A percentile compares a stretch with the other conserved stretches of the same genome.
Conservation (phyloP, 2,329 filamentous ascomycete species). For the Colletotrichum sojae region DNA sequence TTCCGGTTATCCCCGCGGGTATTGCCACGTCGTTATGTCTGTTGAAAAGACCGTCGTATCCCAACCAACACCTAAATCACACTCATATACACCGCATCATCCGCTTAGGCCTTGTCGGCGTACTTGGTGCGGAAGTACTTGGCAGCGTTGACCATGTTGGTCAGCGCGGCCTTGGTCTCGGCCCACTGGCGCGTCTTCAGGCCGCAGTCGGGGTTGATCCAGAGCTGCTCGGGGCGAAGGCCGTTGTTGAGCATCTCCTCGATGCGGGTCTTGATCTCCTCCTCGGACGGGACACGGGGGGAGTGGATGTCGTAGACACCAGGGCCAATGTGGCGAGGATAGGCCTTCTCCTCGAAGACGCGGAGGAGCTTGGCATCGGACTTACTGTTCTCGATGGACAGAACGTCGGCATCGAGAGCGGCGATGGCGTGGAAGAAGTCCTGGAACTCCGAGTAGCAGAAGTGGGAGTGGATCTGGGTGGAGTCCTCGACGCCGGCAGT, state of each 20-base stretch:
- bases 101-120: conserved; percentile 53
- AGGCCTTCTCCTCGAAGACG: conserved; percentile 97
- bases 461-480: conserved; percentile 99
- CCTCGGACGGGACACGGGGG: conserved; percentile 94
- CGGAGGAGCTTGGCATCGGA: conserved; percentile 98
- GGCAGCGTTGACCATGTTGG: conserved; percentile 98
- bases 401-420: conserved; percentile 96
- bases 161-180: conserved; percentile 96
- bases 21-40: conserved; percentile 42
- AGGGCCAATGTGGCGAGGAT: conserved; percentile 97
- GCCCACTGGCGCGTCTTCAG: conserved; percentile 99
- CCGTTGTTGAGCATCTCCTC: conserved; percentile 95
- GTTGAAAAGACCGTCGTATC: conserved; percentile 43
- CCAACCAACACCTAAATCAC: conserved; percentile 41
- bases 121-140: conserved; percentile 97
- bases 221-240: conserved; percentile 97
- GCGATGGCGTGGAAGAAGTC: conserved; percentile 99
- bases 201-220: conserved; percentile 99
- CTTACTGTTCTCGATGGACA: conserved; percentile 99
- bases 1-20: conserved; percentile 42
- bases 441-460: conserved; percentile 99
- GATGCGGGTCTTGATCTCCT: conserved; percentile 98
- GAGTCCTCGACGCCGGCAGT: conserved; percentile 94
- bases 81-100: conserved; percentile 35
- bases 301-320: conserved; percentile 99